A percentile compares a stretch with the other conserved stretches of the same genome.
Conservation (phyloP, 768 basidiomycete species). For the Tulasnella sp. region DNA sequence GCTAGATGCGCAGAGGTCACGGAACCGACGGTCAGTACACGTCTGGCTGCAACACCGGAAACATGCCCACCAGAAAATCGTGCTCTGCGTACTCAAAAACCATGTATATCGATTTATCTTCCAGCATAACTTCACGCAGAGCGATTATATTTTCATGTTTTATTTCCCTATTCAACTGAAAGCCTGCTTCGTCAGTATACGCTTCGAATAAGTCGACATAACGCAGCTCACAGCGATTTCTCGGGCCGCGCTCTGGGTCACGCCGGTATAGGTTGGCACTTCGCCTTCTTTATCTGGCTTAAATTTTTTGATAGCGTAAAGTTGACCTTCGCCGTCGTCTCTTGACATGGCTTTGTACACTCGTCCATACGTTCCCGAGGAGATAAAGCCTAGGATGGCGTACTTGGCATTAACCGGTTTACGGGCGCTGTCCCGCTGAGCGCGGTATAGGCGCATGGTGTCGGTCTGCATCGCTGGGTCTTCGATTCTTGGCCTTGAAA, state of each 20-base stretch:
- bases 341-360: conserved; percentile 95
- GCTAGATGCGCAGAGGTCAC: conserved; percentile 54
- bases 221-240: conserved; percentile 77
- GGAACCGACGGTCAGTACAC: neutral
- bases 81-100: conserved; percentile 99
- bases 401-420: conserved; percentile 79
- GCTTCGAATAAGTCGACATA: conserved; percentile 12
- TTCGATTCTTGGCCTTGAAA: neutral
- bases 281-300: conserved; percentile 99
- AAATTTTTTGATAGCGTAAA: conserved; percentile 99
- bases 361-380: conserved; percentile 97
- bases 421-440: conserved; percentile 71
- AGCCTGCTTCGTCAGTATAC: conserved; percentile 37
- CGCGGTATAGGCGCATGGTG: conserved; percentile 84
- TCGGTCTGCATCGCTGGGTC: conserved; percentile 48
- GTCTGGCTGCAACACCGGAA: neutral
- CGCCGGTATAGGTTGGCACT: conserved; percentile 91
- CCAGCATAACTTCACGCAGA: conserved; percentile 91
- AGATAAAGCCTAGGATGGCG: conserved; percentile 93
- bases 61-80: conserved; percentile 80
- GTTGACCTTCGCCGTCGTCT: conserved; percentile 57
- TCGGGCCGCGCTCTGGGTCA: conserved; percentile 95
- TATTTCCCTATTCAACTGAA: conserved; percentile 84
- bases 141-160: conserved; percentile 89
- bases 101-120: conserved; percentile 99